These are phyloP conservation scores for Phialocephala sp. DNA, from an alignment of 2,329 filamentous ascomycete genomes.

Conservation along the genomic window DNA sequence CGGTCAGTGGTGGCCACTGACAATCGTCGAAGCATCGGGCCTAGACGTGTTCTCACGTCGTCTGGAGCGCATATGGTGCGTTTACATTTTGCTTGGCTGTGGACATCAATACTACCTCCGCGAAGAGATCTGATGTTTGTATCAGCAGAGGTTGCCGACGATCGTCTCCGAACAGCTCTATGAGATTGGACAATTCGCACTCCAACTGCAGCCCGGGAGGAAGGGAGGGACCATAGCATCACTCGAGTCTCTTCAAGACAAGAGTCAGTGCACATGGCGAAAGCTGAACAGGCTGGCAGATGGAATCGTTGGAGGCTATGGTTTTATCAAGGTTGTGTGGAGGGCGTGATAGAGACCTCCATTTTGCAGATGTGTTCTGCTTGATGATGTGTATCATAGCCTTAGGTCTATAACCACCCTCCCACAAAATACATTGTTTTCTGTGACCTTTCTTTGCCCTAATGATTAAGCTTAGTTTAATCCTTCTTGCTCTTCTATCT, in stretches of 20 bases:
- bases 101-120: conserved; percentile 31
- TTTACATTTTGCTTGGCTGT: conserved; percentile 38
- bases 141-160: conserved; percentile 37
- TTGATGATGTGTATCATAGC: conserved; percentile 39
- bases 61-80: conserved; percentile 36
- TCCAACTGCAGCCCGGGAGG: conserved; percentile 41
- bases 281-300: conserved; percentile 39
- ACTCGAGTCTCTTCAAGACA: conserved; percentile 33
- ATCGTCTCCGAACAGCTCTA: conserved; percentile 37
- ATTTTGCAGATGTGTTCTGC: conserved; percentile 29
- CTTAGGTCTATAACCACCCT: conserved; percentile 36
- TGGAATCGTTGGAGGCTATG: conserved; percentile 31
- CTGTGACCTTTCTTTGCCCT: neutral
- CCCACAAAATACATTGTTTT: conserved; percentile 19
- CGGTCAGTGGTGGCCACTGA: conserved; percentile 30
- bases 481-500: neutral
- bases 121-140: conserved; percentile 38
- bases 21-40: conserved; percentile 35
- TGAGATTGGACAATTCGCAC: conserved; percentile 38
- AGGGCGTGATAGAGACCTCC: conserved; percentile 23
- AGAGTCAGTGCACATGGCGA: conserved; percentile 34
- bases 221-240: conserved; percentile 42
- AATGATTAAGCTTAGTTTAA: neutral
- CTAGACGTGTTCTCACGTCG: conserved; percentile 31
- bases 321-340: conserved; percentile 32